Conservation (phyloP, 148 eudicot genomes). For the Persicaria maculosa region DNA sequence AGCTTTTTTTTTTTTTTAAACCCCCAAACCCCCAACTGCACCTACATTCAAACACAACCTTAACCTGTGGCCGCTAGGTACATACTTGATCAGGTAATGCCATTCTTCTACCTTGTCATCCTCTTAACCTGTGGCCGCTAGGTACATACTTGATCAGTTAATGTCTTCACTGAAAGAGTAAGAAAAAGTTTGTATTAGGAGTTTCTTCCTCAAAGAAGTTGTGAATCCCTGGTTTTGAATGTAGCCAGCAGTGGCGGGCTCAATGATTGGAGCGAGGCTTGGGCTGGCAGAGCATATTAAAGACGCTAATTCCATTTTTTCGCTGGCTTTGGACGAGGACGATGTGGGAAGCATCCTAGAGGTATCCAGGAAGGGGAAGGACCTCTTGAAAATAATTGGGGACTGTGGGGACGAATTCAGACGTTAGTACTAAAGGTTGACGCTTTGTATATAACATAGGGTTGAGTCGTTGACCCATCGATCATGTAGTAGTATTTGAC, state of each 20-base stretch:
- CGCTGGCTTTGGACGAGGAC: conserved; percentile 74
- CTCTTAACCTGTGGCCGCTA: not conserved
- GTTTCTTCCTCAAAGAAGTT: not conserved
- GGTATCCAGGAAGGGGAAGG: conserved; percentile 63
- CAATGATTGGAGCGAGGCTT: conserved; percentile 90
- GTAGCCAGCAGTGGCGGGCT: conserved; percentile 94
- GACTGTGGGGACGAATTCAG: conserved; percentile 97
- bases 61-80: no score
- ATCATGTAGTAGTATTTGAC: not conserved
- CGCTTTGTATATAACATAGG: no score
- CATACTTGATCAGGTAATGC: no score
- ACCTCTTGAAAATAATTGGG: conserved; percentile 71
- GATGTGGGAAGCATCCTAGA: conserved; percentile 56
- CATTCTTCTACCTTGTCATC: not conserved
- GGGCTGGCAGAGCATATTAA: conserved; percentile 80
- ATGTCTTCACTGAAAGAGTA: not conserved
- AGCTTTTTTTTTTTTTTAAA: no score
- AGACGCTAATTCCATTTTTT: conserved; percentile 64
- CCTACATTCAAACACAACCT: no score
- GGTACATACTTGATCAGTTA: not conserved
- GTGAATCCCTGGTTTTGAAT: not conserved
- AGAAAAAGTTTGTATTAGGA: not conserved
- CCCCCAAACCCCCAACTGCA: no score
- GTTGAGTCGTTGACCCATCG: no score
- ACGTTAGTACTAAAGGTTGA: conserved; percentile 19